Evolutionary conservation across 768 basidiomycete species (phyloP), one percentile per base, ranked within the genome.

Genomic region (Glaciozyma martinii): DNA sequence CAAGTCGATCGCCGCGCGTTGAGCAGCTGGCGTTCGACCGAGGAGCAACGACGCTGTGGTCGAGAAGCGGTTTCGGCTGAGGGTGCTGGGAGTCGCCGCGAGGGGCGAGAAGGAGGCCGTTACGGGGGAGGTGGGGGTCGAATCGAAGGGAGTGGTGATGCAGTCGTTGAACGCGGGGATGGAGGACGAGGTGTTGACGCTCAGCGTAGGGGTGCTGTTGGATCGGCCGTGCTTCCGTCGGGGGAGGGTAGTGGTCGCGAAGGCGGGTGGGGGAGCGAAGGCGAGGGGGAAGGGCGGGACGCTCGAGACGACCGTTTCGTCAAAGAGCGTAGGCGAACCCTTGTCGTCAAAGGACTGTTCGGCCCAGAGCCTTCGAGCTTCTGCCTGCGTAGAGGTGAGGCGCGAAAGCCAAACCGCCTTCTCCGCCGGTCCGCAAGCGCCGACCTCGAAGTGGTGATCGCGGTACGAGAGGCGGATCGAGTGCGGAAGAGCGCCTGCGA

Each of bases 381-480:
- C 54, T 21, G n/a, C 32, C 16, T 76, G 75, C 19, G 86, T 81
- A 52, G 82, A 80, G 61, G 78, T 80, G 56, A 95, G 83, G 8
- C 84, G 83, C 40, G 79, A 77, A 61, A 92, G 78, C 94, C 94
- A 98, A n/a, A 87, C 79, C 32, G 84, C 82, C 78, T 90, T 93
- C 77, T 98, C 94, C 80, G 81, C 72, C 79, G 74, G 81, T 75
- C 91, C 93, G 21, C 89, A 83, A 0, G 89, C 89, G 10, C 89
- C 89, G 37, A 97, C 78, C 74, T 95, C 91, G 71, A 94, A 87
- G 63, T 84, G 81, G 72, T 89, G 85, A 9, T 85, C 85, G 60
- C 80, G 81, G 52, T 81, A 82, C 15, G 80, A 82, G 21, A 95
- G 78, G 57, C 87, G 85, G 76, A 97, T 88, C 52, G 86, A 86